These are phyloP conservation scores for Exophiala lecanii-corni DNA, from an alignment of 2,329 filamentous ascomycete genomes.

Conservation along the genomic window DNA sequence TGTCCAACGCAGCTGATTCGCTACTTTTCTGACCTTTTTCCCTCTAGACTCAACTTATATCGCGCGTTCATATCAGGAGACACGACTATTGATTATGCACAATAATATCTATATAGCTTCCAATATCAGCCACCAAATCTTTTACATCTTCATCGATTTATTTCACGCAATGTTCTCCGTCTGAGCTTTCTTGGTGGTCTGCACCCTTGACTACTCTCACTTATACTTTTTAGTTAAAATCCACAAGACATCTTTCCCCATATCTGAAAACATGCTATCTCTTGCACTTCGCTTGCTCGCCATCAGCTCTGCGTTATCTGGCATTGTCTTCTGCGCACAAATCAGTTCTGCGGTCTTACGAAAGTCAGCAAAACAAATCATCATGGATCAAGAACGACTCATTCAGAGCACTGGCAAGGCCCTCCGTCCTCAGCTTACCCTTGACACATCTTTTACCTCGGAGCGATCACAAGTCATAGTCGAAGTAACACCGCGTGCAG, in stretches of 20 bases:
- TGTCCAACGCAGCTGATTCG: background rate
- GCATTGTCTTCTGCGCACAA: slow-evolving; percentile 9
- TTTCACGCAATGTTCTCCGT: background rate
- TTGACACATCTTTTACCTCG: background rate
- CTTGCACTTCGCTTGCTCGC: slow-evolving; percentile 12
- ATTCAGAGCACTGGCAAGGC: background rate
- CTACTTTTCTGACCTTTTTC: background rate
- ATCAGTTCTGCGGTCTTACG: slow-evolving; percentile 11
- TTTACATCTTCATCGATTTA: background rate
- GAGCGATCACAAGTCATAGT: background rate
- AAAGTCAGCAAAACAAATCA: background rate
- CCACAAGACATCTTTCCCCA: background rate
- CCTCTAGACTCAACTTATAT: background rate
- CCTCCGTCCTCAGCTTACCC: background rate
- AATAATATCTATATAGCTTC: background rate
- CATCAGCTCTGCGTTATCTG: slow-evolving; percentile 6
- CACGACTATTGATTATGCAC: background rate
- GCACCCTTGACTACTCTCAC: too few species aligned
- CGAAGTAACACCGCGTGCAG: background rate
- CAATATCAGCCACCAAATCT: background rate
- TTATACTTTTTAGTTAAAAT: too few species aligned
- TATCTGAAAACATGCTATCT: slow-evolving; percentile 9
- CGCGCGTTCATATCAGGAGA: background rate
- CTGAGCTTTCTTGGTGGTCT: background rate
- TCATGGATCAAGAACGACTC: background rate